A percentile compares a stretch with the other conserved stretches of the same genome.
These are phyloP conservation scores for Elsinoe necatrix DNA, from an alignment of 2,329 filamentous ascomycete genomes.

Conservation along the genomic window DNA sequence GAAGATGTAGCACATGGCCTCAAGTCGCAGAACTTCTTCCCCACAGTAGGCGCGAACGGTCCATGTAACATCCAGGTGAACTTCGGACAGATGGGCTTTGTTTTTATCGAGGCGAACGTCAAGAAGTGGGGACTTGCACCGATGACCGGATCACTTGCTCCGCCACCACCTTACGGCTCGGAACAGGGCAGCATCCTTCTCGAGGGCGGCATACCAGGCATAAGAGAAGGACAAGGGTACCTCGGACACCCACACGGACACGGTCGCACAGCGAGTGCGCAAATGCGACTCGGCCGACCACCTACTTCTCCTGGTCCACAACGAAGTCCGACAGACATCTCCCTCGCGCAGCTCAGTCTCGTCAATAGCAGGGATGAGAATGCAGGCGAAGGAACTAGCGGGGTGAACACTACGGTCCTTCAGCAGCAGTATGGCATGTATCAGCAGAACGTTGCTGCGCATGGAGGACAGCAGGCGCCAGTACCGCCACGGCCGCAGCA, in stretches of 20 bases:
- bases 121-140: conserved; percentile 99
- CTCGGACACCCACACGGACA: conserved; percentile 47
- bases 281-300: conserved; percentile 59
- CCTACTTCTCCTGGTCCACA: conserved; percentile 76
- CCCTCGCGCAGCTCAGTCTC: conserved; percentile 74
- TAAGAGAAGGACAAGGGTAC: conserved; percentile 47
- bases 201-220: conserved; percentile 60
- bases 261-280: conserved; percentile 66
- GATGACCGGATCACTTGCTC: conserved; percentile 88
- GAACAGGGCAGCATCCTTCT: conserved; percentile 94
- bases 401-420: conserved; percentile 18
- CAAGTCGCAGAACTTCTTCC: conserved; percentile 95
- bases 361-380: conserved; percentile 52
- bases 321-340: conserved; percentile 91
- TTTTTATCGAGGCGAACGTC: conserved; percentile 98
- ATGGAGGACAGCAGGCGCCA: conserved; percentile 13
- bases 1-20: conserved; percentile 90
- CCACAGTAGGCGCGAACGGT: conserved; percentile 90
- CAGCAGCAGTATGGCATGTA: conserved; percentile 14
- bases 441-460: conserved; percentile 23
- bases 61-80: conserved; percentile 92
- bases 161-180: conserved; percentile 91
- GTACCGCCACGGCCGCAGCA: neutral
- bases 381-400: conserved; percentile 63
- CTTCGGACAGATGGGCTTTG: conserved; percentile 94